These are phyloP conservation scores for Clonostachys rosea DNA, from an alignment of 2,329 filamentous ascomycete species.

Conservation along the genomic window DNA sequence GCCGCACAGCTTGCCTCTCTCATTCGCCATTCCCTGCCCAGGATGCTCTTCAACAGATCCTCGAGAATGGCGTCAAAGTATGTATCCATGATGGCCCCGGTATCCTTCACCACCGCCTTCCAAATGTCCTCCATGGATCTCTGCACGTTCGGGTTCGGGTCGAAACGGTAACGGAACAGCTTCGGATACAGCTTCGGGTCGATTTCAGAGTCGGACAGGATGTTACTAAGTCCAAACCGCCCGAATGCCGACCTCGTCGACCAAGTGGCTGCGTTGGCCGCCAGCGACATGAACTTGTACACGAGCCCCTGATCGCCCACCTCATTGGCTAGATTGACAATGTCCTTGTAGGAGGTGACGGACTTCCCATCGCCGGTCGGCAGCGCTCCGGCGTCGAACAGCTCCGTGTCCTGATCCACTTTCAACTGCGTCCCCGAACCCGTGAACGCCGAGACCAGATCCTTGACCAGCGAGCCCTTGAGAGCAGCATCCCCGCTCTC, in stretches of 20 bases:
- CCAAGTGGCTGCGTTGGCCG: slow-evolving; percentile 95
- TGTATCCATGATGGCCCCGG: slow-evolving; percentile 67
- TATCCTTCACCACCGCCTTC: slow-evolving; percentile 91
- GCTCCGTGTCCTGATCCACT: slow-evolving; percentile 84
- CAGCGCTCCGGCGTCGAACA: slow-evolving; percentile 87
- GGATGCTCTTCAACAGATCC: slow-evolving; percentile 78
- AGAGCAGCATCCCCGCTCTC: slow-evolving; percentile 81
- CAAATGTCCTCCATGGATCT: slow-evolving; percentile 97
- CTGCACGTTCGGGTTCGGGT: slow-evolving; percentile 90
- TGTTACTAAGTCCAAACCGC: slow-evolving; percentile 85
- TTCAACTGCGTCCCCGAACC: slow-evolving; percentile 71
- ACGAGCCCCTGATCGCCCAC: slow-evolving; percentile 95
- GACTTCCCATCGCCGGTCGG: slow-evolving; percentile 87
- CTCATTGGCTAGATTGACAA: slow-evolving; percentile 91
- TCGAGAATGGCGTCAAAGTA: slow-evolving; percentile 88
- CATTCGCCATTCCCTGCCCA: slow-evolving; percentile 90
- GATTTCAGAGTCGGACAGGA: slow-evolving; percentile 80
- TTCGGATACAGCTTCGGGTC: slow-evolving; percentile 96
- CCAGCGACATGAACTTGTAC: slow-evolving; percentile 97
- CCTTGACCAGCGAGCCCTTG: slow-evolving; percentile 78
- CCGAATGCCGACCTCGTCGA: slow-evolving; percentile 95
- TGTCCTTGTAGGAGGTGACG: slow-evolving; percentile 95
- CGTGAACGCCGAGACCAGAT: slow-evolving; percentile 86
- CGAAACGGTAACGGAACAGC: slow-evolving; percentile 89
- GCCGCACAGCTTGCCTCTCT: slow-evolving; percentile 90